Evolutionary conservation across 441 rosid genomes (phyloP).

Genomic region (Erysimum cheiri): DNA sequence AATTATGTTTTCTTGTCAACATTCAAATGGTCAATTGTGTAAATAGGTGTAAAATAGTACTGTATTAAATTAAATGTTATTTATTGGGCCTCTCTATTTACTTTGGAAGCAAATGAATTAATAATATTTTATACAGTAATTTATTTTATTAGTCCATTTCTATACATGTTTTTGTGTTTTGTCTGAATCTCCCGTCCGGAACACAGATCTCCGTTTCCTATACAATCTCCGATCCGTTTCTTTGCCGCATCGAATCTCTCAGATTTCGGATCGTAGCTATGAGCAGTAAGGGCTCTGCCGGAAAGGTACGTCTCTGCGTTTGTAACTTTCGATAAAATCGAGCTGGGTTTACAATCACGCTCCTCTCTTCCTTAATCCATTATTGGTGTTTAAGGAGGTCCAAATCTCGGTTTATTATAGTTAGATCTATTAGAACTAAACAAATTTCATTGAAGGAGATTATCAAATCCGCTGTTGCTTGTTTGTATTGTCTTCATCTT

Average conservation of each 20-base stretch:
- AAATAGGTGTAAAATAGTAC: too few species aligned
- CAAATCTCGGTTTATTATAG: conserved; percentile 2
- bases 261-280: conserved; percentile 21
- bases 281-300: conserved; percentile 35
- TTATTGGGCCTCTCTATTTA: background rate
- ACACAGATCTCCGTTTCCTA: conserved; percentile 24
- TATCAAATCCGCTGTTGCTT: background rate
- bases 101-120: background rate
- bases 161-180: conserved; percentile 1
- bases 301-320: conserved; percentile 37
- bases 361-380: conserved; percentile 4
- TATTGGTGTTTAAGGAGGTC: background rate
- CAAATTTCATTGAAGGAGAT: background rate
- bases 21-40: too few species aligned
- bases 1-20: too few species aligned
- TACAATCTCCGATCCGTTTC: conserved; percentile 22
- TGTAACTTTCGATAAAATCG: background rate
- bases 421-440: conserved; percentile 8
- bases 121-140: too few species aligned
- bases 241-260: conserved; percentile 21
- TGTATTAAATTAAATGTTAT: too few species aligned
- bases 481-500: background rate
- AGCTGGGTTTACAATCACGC: conserved; percentile 10
- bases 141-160: background rate
- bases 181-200: conserved; percentile 1